Base-by-base conservation (phyloP, 345 rosid genomes). In the Clausena lansium region DNA sequence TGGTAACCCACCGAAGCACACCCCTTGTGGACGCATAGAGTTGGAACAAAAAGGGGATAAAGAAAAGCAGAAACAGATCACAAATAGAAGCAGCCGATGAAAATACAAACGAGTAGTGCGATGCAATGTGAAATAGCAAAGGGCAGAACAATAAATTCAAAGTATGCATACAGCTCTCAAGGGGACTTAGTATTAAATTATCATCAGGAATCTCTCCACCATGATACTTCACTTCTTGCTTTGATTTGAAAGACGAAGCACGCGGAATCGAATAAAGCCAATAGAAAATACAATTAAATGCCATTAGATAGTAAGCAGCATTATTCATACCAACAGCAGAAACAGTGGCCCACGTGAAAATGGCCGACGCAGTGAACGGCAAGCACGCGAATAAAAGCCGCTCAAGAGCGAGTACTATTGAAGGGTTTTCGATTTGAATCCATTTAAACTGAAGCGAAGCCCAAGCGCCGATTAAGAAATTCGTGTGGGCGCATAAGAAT, bases 361-460 rank as follows among this genome's bases (percentile, higher is more conserved):
- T 69, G 14, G 94, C 74, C 6, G 98, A 94, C 33, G 99, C 91
- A 0, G 86, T 85, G 58, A 96, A 85, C 2, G 99, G 99, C 41
- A 89, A 84, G 63, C 92, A 96, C 1, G 98, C 97, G 68, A 96
- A 96, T 41, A 96, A 83, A 47, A 96, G 93, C 9, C 98, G 90
- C 81, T 96, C 99, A 38, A 96, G 89, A 52, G 97, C 93, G 4
- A 97, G 89, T 55, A 94, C 98, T 52, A 97, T 90, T 25, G 92
- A 78, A 47, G 98, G 99, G 79, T 93, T 89, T 78, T 94, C 98
- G 5, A 97, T 77, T 78, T 94, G 98, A 81, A 97, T 91, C 98
- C 98, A 97, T 83, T 93, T 93, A 89, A 97, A 94, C 87, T 94
- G 99, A 27, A 97, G 98, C 11, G 99, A 97, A 39, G 91, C 89